A percentile compares a stretch with the other conserved stretches of the same genome.
phyloP scores from a whole-genome alignment of 225 moss, liverwort and hornwort genomes.

The Neckera pumila region DNA sequence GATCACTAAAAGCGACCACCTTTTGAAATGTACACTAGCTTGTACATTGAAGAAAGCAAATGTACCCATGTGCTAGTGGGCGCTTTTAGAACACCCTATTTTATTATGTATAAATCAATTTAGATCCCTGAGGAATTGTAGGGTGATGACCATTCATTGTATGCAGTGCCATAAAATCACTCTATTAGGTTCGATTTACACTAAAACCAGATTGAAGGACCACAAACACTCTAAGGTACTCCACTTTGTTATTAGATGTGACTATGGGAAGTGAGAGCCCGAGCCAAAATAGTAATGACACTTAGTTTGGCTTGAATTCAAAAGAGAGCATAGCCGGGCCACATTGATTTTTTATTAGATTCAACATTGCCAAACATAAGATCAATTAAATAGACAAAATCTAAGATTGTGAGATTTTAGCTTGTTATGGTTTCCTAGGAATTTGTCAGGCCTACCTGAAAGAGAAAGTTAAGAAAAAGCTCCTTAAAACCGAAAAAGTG shows the following conservation, averaged over 20 bases:
- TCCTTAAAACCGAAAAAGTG: accelerated
- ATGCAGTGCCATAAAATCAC: not conserved
- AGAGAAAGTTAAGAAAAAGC: not conserved
- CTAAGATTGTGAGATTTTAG: not conserved
- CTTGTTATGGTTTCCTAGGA: accelerated
- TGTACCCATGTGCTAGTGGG: too few species aligned
- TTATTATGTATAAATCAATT: not conserved
- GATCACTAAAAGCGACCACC: too few species aligned
- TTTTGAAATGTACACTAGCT: too few species aligned
- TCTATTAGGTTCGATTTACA: accelerated
- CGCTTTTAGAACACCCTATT: too few species aligned
- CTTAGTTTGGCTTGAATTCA: accelerated
- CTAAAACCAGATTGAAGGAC: accelerated
- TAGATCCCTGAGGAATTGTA: accelerated
- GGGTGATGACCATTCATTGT: too few species aligned
- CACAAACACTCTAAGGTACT: not conserved
- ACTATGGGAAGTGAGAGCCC: accelerated
- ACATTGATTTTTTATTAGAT: not conserved
- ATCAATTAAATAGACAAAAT: not conserved
- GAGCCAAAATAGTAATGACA: not conserved
- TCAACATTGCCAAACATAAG: not conserved
- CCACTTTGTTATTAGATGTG: not conserved
- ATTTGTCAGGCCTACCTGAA: accelerated
- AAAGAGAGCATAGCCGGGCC: accelerated
- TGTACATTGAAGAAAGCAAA: too few species aligned